Conservation (phyloP, 257 asterid genomes). For the Solanum bulbocastanum region DNA sequence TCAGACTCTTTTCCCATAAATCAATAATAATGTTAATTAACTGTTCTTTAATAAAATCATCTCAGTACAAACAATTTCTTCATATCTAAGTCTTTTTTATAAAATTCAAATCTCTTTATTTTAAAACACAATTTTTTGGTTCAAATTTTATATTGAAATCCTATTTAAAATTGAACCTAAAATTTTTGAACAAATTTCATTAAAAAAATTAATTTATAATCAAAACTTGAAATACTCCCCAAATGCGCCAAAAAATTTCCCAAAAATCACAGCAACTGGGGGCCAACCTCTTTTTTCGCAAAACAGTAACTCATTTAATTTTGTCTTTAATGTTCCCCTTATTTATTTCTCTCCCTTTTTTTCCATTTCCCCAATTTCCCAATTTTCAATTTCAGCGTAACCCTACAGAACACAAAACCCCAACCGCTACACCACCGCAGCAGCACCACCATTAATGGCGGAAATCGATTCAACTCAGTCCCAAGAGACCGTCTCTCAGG, state of each 20-base stretch:
- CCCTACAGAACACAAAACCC: not conserved
- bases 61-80: not conserved
- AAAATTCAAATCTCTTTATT: not conserved
- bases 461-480: conserved; percentile 10
- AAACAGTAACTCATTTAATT: not conserved
- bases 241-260: not conserved
- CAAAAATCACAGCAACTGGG: not conserved
- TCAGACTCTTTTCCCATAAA: too few species aligned
- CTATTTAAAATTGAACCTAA: too few species aligned
- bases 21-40: too few species aligned
- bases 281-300: not conserved
- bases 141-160: not conserved
- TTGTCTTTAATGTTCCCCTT: not conserved
- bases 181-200: too few species aligned
- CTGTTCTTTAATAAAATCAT: not conserved
- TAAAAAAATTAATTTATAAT: too few species aligned
- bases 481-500: not conserved
- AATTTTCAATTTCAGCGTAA: not conserved
- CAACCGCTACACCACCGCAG: not conserved
- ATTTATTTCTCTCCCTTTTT: not conserved
- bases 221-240: not conserved
- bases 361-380: not conserved
- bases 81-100: not conserved
- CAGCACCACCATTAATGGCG: conserved; percentile 13
- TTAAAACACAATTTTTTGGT: too few species aligned